phyloP scores from a whole-genome alignment of 345 rosid species.

The Populus nigra region DNA sequence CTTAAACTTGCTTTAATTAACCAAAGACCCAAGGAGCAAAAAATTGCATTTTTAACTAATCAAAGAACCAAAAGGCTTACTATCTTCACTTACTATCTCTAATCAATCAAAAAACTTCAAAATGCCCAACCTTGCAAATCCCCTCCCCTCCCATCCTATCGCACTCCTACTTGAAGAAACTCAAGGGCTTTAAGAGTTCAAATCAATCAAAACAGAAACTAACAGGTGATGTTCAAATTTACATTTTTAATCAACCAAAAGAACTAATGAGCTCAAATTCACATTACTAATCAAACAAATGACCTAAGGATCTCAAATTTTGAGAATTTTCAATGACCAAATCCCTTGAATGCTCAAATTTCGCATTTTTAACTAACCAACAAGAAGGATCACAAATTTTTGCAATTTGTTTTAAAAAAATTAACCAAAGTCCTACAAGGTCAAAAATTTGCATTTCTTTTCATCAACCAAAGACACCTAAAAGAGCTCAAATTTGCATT shows the following conservation, averaged over 20 bases:
- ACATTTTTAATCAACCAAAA: neutral
- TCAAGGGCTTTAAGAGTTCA: neutral
- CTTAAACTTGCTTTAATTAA: neutral
- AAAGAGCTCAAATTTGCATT: neutral
- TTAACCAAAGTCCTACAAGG: too few relatives aligned
- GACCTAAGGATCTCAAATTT: too few relatives aligned
- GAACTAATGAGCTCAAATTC: neutral
- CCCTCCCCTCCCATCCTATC: neutral
- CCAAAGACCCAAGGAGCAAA: neutral
- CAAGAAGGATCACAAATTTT: too few relatives aligned
- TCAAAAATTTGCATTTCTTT: too few relatives aligned
- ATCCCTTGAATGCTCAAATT: too few relatives aligned
- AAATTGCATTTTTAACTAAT: neutral
- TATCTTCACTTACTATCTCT: neutral
- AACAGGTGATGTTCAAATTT: neutral
- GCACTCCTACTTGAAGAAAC: neutral
- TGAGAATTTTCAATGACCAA: too few relatives aligned
- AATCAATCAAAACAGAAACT: neutral
- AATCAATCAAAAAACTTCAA: neutral
- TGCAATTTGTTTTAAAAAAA: too few relatives aligned
- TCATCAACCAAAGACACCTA: neutral
- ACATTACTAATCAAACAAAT: too few relatives aligned
- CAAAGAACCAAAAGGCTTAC: neutral
- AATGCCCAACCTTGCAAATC: neutral
- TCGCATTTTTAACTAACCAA: too few relatives aligned